A percentile compares a stretch with the other conserved stretches of the same genome.
Conservation (phyloP, 2,329 filamentous ascomycete species). For the Colletotrichum costaricense region DNA sequence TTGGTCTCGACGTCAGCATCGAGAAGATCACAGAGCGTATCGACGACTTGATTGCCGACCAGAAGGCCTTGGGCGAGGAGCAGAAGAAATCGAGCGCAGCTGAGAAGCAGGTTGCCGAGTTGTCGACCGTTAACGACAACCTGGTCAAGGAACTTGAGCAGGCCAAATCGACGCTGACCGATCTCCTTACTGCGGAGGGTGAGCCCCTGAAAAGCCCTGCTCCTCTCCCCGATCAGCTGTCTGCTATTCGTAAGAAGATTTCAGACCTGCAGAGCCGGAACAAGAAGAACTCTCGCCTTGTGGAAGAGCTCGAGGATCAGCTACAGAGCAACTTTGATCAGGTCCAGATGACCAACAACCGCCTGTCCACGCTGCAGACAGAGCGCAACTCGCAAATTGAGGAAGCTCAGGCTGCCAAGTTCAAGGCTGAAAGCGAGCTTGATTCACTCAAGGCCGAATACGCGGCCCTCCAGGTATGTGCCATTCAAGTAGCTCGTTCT, state of each 20-base stretch:
- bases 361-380: constrained; percentile 83
- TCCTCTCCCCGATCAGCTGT: constrained; percentile 66
- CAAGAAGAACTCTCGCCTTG: constrained; percentile 90
- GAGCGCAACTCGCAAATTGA: constrained; percentile 82
- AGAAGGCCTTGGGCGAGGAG: constrained; percentile 69
- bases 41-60: constrained; percentile 65
- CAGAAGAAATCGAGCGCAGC: constrained; percentile 70
- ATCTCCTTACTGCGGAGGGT: constrained; percentile 64
- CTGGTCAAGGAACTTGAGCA: constrained; percentile 72
- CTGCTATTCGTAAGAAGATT: constrained; percentile 75
- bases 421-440: constrained; percentile 74
- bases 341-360: constrained; percentile 85
- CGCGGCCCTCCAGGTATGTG: constrained; percentile 78
- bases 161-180: constrained; percentile 65
- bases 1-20: constrained; percentile 73
- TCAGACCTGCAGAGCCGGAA: constrained; percentile 73
- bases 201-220: constrained; percentile 56
- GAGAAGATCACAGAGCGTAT: constrained; percentile 75
- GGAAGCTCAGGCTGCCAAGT: constrained; percentile 76
- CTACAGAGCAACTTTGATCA: constrained; percentile 95
- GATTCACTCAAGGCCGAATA: constrained; percentile 77
- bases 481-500: neutral
- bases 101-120: constrained; percentile 64
- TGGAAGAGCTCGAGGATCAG: constrained; percentile 97
- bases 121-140: constrained; percentile 68